Percentiles rank a stretch among this genome's conserved stretches.
These are phyloP conservation scores for Tolypocladium sp. DNA, from an alignment of 2,329 filamentous ascomycete species.

Conservation along the genomic window DNA sequence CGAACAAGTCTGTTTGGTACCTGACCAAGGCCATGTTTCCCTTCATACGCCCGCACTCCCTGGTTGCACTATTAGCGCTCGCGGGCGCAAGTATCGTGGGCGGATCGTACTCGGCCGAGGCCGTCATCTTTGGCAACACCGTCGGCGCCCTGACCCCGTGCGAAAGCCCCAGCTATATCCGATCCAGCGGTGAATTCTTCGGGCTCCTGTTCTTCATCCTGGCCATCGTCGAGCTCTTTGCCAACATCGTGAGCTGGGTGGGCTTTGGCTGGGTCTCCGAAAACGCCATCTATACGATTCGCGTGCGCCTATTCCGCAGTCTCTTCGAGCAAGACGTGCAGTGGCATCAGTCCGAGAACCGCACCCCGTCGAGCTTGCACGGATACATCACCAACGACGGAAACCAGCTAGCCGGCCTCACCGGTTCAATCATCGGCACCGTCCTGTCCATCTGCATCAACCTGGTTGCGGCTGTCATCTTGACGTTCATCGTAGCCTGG, in stretches of 20 bases:
- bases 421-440: constrained; percentile 56
- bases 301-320: constrained; percentile 49
- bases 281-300: constrained; percentile 47
- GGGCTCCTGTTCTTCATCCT: constrained; percentile 30
- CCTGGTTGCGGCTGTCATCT: constrained; percentile 52
- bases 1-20: too few relatives aligned
- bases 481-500: constrained; percentile 61
- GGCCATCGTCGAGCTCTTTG: constrained; percentile 31
- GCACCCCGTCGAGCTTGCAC: constrained; percentile 43
- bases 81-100: constrained; percentile 37
- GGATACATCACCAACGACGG: constrained; percentile 58
- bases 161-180: constrained; percentile 20
- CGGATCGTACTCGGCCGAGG: constrained; percentile 37
- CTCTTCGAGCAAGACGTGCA: constrained; percentile 54
- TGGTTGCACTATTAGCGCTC: constrained; percentile 16
- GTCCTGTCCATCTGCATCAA: constrained; percentile 55
- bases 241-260: constrained; percentile 43
- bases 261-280: constrained; percentile 38
- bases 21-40: neutral
- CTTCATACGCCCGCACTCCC: constrained; percentile 5
- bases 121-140: constrained; percentile 30
- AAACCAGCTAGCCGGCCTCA: constrained; percentile 51
- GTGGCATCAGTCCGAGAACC: constrained; percentile 55
- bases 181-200: constrained; percentile 28
- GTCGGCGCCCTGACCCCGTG: constrained; percentile 30